Evolutionary conservation across 108 stramenopile species (phyloP).

Genomic region (Cyclotella cryptica): DNA sequence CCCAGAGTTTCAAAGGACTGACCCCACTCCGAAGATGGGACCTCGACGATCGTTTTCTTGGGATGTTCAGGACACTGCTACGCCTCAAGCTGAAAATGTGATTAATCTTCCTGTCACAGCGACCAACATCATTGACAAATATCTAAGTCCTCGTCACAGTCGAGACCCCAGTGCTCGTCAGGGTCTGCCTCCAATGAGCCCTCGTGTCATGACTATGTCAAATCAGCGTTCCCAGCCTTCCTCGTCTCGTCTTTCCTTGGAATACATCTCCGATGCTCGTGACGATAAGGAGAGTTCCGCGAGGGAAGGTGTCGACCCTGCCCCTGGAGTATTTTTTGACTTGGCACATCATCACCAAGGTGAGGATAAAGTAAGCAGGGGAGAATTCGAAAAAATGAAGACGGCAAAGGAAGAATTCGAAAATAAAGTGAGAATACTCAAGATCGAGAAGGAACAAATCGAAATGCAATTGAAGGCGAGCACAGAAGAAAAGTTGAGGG

Average conservation of each 20-base stretch:
- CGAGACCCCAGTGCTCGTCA: not conserved
- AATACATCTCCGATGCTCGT: not conserved
- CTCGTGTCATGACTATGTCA: not conserved
- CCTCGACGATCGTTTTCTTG: constrained; percentile 12
- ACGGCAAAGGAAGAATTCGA: not conserved
- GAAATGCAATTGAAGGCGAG: not conserved
- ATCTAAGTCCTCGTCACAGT: not conserved
- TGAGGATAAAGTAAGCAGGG: constrained; percentile 1
- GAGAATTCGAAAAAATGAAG: constrained; percentile 7
- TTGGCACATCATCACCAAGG: not conserved
- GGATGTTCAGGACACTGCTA: constrained; percentile 10
- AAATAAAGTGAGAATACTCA: not conserved
- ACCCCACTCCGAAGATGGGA: constrained; percentile 8
- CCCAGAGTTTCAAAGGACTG: not conserved
- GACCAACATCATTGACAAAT: not conserved
- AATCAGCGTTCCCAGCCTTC: not conserved
- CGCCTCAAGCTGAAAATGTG: not conserved
- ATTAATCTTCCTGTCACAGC: not conserved
- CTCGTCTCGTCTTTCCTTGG: not conserved
- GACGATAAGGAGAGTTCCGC: not conserved
- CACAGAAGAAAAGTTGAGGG: not conserved
- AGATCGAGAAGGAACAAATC: constrained; percentile 15
- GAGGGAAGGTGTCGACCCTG: not conserved
- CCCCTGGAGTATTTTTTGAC: not conserved
- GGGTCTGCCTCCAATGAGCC: constrained; percentile 26